phyloP scores from a whole-genome alignment of 2,329 filamentous ascomycete genomes.

The Penicillium sp. region DNA sequence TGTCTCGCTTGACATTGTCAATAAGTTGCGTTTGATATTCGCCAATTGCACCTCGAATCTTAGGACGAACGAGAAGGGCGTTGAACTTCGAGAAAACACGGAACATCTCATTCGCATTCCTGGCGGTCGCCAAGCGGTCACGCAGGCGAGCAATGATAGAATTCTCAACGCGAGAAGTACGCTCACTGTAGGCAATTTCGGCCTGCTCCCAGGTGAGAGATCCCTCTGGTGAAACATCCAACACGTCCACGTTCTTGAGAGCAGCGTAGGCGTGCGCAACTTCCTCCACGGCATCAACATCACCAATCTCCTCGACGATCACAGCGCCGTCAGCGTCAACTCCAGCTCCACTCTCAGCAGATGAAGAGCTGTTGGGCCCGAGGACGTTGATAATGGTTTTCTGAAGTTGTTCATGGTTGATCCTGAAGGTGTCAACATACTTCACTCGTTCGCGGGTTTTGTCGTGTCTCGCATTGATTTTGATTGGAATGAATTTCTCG shows the following conservation, averaged over 20 bases:
- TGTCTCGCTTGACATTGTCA: conserved; percentile 96
- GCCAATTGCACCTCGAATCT: conserved; percentile 95
- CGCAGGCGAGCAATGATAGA: conserved; percentile 94
- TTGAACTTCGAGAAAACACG: conserved; percentile 99
- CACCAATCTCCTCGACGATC: conserved; percentile 89
- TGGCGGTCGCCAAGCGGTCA: conserved; percentile 89
- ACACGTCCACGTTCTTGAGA: conserved; percentile 87
- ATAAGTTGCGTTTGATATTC: conserved; percentile 98
- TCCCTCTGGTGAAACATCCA: conserved; percentile 87
- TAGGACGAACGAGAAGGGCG: conserved; percentile 95
- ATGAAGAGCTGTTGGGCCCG: conserved; percentile 65
- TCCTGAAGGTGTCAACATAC: conserved; percentile 91
- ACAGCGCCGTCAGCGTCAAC: conserved; percentile 58
- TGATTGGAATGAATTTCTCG: conserved; percentile 98
- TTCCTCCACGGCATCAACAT: conserved; percentile 95
- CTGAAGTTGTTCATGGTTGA: conserved; percentile 96
- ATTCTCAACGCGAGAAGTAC: conserved; percentile 95
- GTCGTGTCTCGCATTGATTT: conserved; percentile 82
- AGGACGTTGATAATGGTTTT: conserved; percentile 96
- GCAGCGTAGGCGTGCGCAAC: conserved; percentile 93
- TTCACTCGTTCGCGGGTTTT: conserved; percentile 87
- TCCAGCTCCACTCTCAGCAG: conserved; percentile 44
- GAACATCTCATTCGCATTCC: conserved; percentile 99
- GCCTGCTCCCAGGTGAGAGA: conserved; percentile 90
- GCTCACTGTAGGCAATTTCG: conserved; percentile 94